phyloP scores from a whole-genome alignment of 2,329 filamentous ascomycete species.

The Diaporthe vexans region DNA sequence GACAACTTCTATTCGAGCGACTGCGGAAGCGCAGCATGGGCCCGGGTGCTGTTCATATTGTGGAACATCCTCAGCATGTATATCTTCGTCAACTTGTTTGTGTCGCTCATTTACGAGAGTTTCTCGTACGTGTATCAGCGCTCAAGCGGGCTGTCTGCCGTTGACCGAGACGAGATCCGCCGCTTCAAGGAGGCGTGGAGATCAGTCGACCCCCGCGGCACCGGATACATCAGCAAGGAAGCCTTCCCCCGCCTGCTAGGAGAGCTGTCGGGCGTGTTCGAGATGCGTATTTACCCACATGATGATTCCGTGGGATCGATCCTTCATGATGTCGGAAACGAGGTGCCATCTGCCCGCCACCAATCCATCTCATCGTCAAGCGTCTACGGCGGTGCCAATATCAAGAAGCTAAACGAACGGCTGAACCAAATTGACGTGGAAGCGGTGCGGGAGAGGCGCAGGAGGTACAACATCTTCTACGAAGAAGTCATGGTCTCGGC shows the following conservation, averaged over 20 bases:
- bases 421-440: conserved; percentile 80
- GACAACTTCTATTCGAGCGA: conserved; percentile 86
- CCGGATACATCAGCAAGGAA: conserved; percentile 91
- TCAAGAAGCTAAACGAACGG: conserved; percentile 81
- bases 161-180: conserved; percentile 93
- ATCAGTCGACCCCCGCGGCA: conserved; percentile 91
- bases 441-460: conserved; percentile 81
- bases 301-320: conserved; percentile 90
- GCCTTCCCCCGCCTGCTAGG: conserved; percentile 89
- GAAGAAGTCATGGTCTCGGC: conserved; percentile 96
- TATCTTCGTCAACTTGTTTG: conserved; percentile 98
- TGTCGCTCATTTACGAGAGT: conserved; percentile 98
- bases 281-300: conserved; percentile 95
- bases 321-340: conserved; percentile 83
- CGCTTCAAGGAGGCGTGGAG: conserved; percentile 99
- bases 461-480: conserved; percentile 93
- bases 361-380: conserved; percentile 65
- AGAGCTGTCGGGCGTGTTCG: conserved; percentile 94
- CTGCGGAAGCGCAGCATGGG: conserved; percentile 92
- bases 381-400: conserved; percentile 74
- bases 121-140: conserved; percentile 99
- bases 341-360: conserved; percentile 66
- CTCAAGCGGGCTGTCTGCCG: conserved; percentile 89
- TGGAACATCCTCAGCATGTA: conserved; percentile 99
- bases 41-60: conserved; percentile 88